Evolutionary conservation across 2,329 filamentous ascomycete species (phyloP), one percentile per base, ranked within the genome.

Genomic region (Exophiala phaeomuriformis): DNA sequence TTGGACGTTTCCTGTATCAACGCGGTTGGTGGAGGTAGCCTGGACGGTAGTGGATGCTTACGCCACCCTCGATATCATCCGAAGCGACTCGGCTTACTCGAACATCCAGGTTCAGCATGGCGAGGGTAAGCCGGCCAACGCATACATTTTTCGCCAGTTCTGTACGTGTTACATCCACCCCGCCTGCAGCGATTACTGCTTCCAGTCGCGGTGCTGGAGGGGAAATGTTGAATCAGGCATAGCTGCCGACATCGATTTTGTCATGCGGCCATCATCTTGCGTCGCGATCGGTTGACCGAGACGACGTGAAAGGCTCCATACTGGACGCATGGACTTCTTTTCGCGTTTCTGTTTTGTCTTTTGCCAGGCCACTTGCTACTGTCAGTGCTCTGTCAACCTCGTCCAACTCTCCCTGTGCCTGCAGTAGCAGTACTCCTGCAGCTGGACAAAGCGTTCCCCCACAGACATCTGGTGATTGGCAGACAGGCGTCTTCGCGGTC

Each of bases 371-470:
- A 48, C 45, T 47, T 35, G 45, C 48, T 48, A 49, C 44, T 56
- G 53, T 56, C 53, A 56, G 28, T 43, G 49, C 29, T 46, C 49
- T 56, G 53, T 56, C 53, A 56, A 44, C 50, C 33, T 52, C 45
- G 12, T 35, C 32, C 49, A 52, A 52, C 47, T 28, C 50, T 51
- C 49, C 53, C 41, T 51, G 50, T 48, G 50, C 53, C 46, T 49
- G 49, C 49, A 56, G 31, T 52, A 49, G 49, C 44, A 56, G 31
- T 52, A 49, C 53, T 56, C 53, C 49, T 56, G 50, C 49, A 56
- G 49, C 44, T 56, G 53, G 49, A 52, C 53, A 56, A 47, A 40
- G 49, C 53, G 42, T 31, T 44, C 46, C 49, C 35, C 53, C 53
- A 52, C 53, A 56, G 32, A 49, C 39, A 40, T 19, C 10, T 40